Conservation (phyloP, 768 basidiomycete species). For the Auricularia heimuer region DNA sequence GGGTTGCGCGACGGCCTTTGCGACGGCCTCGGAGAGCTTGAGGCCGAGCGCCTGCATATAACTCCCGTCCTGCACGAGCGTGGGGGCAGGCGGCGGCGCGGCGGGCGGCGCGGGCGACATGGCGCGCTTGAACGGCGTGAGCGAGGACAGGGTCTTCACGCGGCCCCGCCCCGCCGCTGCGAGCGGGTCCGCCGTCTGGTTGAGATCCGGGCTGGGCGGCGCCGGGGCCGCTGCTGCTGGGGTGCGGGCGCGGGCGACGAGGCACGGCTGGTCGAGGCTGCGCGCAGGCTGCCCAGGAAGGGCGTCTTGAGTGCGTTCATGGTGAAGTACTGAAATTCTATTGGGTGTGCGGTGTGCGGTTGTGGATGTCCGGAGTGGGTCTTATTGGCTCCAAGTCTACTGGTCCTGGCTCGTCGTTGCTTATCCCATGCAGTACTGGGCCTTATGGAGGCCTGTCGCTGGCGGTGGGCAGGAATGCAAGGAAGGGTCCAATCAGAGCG, state of each 20-base stretch:
- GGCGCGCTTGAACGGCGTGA: conserved; percentile 49
- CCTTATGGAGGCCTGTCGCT: conserved; percentile 72
- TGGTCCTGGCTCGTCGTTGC: not conserved
- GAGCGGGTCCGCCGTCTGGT: not conserved
- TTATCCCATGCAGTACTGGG: conserved; percentile 10
- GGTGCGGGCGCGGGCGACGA: conserved; percentile 45
- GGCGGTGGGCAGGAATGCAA: conserved; percentile 48
- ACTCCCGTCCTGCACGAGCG: conserved; percentile 63
- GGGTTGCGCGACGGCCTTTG: conserved; percentile 63
- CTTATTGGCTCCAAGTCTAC: no score
- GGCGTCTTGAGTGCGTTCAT: conserved; percentile 63
- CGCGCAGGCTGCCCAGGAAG: conserved; percentile 44
- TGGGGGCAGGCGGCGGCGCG: conserved; percentile 29
- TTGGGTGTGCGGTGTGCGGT: conserved; percentile 7
- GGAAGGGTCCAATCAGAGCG: conserved; percentile 48
- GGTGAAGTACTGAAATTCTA: conserved; percentile 17
- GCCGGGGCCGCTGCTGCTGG: conserved; percentile 11
- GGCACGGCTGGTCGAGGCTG: conserved; percentile 41
- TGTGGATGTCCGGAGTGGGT: conserved; percentile 11
- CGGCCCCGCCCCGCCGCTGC: conserved; percentile 25
- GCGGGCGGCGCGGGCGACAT: conserved; percentile 33
- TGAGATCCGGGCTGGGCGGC: not conserved
- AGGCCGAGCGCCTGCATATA: conserved; percentile 69
- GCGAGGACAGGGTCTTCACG: conserved; percentile 42
- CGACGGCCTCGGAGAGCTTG: conserved; percentile 73